phyloP scores from a whole-genome alignment of 257 asterid genomes.

The Ocimum tenuiflorum region DNA sequence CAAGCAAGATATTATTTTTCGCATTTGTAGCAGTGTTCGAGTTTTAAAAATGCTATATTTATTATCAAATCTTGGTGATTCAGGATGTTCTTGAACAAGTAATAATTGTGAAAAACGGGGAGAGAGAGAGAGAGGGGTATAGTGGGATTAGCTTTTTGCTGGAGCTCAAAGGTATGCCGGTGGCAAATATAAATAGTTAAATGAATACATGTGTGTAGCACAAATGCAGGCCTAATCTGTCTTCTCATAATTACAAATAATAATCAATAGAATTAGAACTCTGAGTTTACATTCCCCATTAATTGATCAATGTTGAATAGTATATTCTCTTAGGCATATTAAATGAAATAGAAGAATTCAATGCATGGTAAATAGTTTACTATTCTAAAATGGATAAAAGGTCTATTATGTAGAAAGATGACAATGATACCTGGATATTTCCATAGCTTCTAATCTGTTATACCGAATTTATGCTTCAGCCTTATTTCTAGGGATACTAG shows the following conservation, averaged over 20 bases:
- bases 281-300: no score
- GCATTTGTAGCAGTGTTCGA: not conserved
- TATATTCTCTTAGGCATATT: no score
- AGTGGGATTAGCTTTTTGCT: constrained; percentile 16
- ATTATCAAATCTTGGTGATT: constrained; percentile 10
- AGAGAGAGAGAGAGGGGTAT: not conserved
- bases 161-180: constrained; percentile 3
- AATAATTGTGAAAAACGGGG: constrained; percentile 11
- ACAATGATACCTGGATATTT: no score
- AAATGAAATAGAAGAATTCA: not conserved
- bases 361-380: not conserved
- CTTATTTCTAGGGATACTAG: not conserved
- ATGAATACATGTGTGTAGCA: no score
- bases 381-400: not conserved
- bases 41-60: not conserved
- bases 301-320: not conserved
- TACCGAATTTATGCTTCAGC: no score
- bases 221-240: not conserved
- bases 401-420: not conserved
- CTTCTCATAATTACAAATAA: not conserved
- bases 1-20: constrained; percentile 16
- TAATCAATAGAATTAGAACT: not conserved
- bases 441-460: no score
- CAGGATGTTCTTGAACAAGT: constrained; percentile 26
- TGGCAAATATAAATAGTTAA: not conserved